These are phyloP conservation scores for Candida labiduridarum DNA, from an alignment of 1,139 yeast species.

Conservation along the genomic window DNA sequence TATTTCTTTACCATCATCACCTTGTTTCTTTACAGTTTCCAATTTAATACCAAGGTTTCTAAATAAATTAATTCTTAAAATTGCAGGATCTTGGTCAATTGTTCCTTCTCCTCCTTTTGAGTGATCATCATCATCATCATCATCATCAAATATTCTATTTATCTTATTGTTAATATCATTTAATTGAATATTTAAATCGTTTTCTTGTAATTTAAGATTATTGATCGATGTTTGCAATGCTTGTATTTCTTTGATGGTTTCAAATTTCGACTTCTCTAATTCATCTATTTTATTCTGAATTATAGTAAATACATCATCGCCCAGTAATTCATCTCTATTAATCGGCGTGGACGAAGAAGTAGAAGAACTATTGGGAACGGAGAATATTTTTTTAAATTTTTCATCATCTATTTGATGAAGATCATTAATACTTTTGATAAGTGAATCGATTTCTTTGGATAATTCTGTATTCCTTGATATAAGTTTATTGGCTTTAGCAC, in stretches of 20 bases:
- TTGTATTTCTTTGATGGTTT: slow-evolving; percentile 58
- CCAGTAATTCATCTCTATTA: too few species aligned
- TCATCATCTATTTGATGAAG: slow-evolving; percentile 24
- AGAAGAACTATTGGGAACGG: slow-evolving; percentile 7
- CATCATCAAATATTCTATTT: slow-evolving; percentile 18
- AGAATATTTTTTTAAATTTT: slow-evolving; percentile 15
- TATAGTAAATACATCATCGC: not conserved
- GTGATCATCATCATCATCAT: too few species aligned
- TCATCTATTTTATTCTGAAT: slow-evolving; percentile 28
- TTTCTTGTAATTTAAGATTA: slow-evolving; percentile 45
- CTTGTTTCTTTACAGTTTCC: slow-evolving; percentile 22
- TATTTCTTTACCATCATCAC: slow-evolving; percentile 4
- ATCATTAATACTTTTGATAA: slow-evolving; percentile 26
- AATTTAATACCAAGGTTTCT: slow-evolving; percentile 47
- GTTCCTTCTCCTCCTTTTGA: slow-evolving; percentile 13
- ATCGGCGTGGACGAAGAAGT: too few species aligned
- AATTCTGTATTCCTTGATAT: slow-evolving; percentile 24
- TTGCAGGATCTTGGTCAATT: slow-evolving; percentile 33
- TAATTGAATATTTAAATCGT: slow-evolving; percentile 38
- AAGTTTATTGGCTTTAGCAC: slow-evolving; percentile 25
- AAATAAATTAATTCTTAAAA: slow-evolving; percentile 46
- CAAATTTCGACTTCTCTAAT: slow-evolving; percentile 53
- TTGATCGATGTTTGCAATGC: slow-evolving; percentile 57
- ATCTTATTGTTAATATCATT: slow-evolving; percentile 25
- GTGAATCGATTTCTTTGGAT: slow-evolving; percentile 18